Conservation (phyloP, 148 eudicot genomes). For the Vaccinium myrtillus region DNA sequence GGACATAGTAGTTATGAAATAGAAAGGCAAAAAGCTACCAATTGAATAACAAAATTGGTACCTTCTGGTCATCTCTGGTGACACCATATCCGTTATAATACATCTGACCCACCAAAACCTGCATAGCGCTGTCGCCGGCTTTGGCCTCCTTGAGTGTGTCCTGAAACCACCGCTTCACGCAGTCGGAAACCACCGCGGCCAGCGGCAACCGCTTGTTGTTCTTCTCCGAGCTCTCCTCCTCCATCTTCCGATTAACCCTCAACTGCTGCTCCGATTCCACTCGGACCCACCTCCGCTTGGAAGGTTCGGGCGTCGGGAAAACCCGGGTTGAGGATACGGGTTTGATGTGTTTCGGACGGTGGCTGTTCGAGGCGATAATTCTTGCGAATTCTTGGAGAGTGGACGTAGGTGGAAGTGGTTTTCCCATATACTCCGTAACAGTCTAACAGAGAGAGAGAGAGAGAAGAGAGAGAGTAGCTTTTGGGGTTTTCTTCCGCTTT, state of each 20-base stretch:
- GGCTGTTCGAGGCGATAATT: slow-evolving; percentile 31
- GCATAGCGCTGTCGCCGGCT: slow-evolving; percentile 66
- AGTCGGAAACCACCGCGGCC: slow-evolving; percentile 47
- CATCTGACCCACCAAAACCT: slow-evolving; percentile 84
- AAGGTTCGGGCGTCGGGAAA: slow-evolving; percentile 9
- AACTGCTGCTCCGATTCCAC: slow-evolving; percentile 32
- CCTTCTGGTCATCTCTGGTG: slow-evolving; percentile 51
- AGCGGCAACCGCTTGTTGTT: slow-evolving; percentile 36
- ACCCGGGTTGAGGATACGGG: slow-evolving; percentile 18
- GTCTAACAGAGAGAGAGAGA: neutral
- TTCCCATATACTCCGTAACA: slow-evolving; percentile 33
- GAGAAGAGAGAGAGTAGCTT: neutral
- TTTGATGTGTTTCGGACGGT: slow-evolving; percentile 28
- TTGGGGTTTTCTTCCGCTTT: neutral
- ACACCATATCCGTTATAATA: slow-evolving; percentile 76
- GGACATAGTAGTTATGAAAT: neutral
- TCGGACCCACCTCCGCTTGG: slow-evolving; percentile 25
- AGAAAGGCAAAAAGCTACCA: neutral
- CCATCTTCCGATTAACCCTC: slow-evolving; percentile 20
- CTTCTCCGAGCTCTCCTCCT: slow-evolving; percentile 12
- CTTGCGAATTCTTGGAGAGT: slow-evolving; percentile 34
- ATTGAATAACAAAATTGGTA: slow-evolving; percentile 2
- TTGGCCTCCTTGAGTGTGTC: slow-evolving; percentile 80
- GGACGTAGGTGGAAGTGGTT: slow-evolving; percentile 36
- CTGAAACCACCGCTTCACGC: slow-evolving; percentile 71